Conservation (phyloP, 176 grass and related monocot genomes). For the Rhynchospora breviuscula region DNA sequence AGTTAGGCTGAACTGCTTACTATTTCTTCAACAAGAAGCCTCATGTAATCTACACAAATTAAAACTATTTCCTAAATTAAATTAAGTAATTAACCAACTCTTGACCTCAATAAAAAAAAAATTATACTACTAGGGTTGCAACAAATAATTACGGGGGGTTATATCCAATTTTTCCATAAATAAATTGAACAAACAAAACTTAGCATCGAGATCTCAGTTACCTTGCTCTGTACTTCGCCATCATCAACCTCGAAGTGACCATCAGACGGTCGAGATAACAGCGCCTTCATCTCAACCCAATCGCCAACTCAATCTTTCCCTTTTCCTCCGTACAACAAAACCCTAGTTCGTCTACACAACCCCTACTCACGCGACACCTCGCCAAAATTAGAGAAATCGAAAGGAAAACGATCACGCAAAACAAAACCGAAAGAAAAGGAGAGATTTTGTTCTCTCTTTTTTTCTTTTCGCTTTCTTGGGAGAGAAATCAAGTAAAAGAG, state of each 20-base stretch:
- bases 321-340: background rate
- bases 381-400: background rate
- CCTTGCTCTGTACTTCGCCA: constrained; percentile 22
- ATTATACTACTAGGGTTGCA: background rate
- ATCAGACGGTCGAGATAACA: background rate
- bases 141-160: too few species aligned
- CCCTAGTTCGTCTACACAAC: background rate
- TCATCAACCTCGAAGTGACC: background rate
- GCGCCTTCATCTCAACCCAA: constrained; percentile 1
- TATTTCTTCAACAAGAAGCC: background rate
- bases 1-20: background rate
- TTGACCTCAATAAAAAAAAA: background rate
- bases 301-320: background rate
- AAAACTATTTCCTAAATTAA: background rate
- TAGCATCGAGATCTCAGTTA: constrained; percentile 5
- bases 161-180: too few species aligned
- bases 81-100: background rate
- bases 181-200: background rate
- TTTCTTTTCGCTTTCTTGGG: background rate
- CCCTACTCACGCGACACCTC: background rate
- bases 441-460: background rate
- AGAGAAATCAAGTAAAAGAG: background rate
- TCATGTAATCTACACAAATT: background rate
- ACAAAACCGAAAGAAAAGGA: background rate
- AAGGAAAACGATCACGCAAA: background rate